These are phyloP conservation scores for Citrus australasica DNA, from an alignment of 345 rosid species.

Conservation along the genomic window DNA sequence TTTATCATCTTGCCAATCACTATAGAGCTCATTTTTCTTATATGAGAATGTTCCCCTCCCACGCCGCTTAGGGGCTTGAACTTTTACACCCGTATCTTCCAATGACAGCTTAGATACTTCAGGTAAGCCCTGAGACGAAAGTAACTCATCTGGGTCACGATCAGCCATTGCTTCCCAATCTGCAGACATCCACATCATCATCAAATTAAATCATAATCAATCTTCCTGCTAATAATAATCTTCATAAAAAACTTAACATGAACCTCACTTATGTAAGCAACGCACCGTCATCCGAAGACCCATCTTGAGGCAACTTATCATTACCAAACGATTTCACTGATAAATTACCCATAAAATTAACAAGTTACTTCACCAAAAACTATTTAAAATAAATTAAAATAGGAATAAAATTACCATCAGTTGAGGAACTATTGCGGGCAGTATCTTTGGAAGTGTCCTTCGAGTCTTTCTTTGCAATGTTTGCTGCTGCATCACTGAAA, in stretches of 20 bases:
- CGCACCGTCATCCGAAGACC: slow-evolving; percentile 68
- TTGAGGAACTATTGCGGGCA: slow-evolving; percentile 16
- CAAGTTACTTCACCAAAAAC: neutral
- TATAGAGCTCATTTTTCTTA: slow-evolving; percentile 48
- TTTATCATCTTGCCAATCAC: slow-evolving; percentile 39
- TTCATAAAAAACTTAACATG: neutral
- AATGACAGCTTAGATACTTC: slow-evolving; percentile 57
- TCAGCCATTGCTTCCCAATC: slow-evolving; percentile 96
- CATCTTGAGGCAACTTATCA: slow-evolving; percentile 23
- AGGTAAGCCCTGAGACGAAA: slow-evolving; percentile 49
- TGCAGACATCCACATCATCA: slow-evolving; percentile 20
- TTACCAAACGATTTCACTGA: slow-evolving; percentile 13
- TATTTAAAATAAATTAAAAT: too few species aligned
- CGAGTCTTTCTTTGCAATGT: slow-evolving; percentile 18
- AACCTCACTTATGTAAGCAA: neutral
- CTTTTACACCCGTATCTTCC: slow-evolving; percentile 37
- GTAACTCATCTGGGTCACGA: slow-evolving; percentile 52
- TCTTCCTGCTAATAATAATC: neutral
- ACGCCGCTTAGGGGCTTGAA: slow-evolving; percentile 66
- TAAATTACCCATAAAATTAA: neutral
- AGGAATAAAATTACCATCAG: slow-evolving; percentile 28
- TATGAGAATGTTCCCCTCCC: slow-evolving; percentile 91
- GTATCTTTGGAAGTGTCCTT: slow-evolving; percentile 11
- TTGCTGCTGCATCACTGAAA: slow-evolving; percentile 27
- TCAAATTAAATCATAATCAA: neutral